Conservation (phyloP, 495 filamentous ascomycete genomes). For the Podospora pseudoanserina region DNA sequence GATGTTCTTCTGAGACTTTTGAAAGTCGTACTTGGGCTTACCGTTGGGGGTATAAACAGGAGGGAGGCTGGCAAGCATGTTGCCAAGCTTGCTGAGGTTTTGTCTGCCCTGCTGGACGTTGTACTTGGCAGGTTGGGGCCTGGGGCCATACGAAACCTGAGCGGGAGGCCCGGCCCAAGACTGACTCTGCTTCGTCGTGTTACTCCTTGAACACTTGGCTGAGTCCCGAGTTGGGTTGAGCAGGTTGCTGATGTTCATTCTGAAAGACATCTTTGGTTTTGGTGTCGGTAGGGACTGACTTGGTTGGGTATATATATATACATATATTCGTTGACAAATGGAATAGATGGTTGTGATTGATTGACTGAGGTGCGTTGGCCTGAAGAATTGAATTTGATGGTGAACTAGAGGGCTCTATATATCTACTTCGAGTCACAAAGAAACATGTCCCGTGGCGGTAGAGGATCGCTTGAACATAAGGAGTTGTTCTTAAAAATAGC, state of each 20-base stretch:
- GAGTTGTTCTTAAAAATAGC: too few relatives aligned
- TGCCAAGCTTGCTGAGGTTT: background rate
- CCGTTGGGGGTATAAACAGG: too few relatives aligned
- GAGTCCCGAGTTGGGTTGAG: background rate
- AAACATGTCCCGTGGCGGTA: background rate
- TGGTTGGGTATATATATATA: too few relatives aligned
- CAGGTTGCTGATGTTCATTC: background rate
- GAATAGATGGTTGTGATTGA: background rate
- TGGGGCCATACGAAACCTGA: background rate
- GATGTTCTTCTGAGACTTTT: too few relatives aligned
- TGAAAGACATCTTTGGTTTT: background rate
- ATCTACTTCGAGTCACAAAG: background rate
- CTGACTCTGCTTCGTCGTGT: background rate
- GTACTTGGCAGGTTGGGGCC: background rate
- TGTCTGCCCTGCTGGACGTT: background rate
- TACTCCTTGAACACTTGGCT: background rate
- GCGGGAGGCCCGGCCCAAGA: background rate
- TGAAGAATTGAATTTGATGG: background rate
- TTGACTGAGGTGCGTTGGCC: background rate
- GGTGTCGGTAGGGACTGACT: background rate
- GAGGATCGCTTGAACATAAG: too few relatives aligned
- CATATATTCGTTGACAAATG: background rate
- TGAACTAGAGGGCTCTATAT: background rate
- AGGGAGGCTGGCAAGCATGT: too few relatives aligned
- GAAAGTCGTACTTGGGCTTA: too few relatives aligned